Base-by-base conservation (phyloP, 352 stramenopile genomes). In the Paralagenidium karlingii region DNA sequence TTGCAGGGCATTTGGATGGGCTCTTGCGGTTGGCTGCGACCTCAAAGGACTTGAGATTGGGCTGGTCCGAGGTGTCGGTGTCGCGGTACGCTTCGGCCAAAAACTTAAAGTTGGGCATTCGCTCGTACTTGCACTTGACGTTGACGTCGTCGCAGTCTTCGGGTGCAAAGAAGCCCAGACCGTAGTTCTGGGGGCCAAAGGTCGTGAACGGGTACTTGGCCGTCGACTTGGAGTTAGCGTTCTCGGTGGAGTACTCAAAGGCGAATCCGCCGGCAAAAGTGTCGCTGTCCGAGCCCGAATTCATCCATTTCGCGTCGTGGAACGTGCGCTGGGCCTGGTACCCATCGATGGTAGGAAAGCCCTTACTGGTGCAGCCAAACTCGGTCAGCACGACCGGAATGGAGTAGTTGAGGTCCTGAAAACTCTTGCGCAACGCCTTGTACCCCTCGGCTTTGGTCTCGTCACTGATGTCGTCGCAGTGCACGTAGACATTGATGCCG, bases 211-310 rank as follows among this genome's bases (percentile, higher is more conserved):
- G 78, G 45, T 68, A 91, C 34, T 47, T 34, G 10, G 69, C 65
- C 2, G 56, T 51, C 8, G 47, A 37, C 30, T 73, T 71, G 1
- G 67, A 60, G 49, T 90, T 90, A 25, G 54, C 55, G 12, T 64
- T 61, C 42, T 94, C 80, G 2, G 75, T 91, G 20, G 67, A 82
- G 50, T 69, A 94, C 53, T 91, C 77, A 38, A 91, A 94, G 0
- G 49, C 80, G 21, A 89, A 84, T 13, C 75, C 75, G 5, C 75
- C 75, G 9, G 47, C 63, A 41, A 88, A 82, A 15, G 78, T 55
- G 8, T 71, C 27, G 6, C 57, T 55, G 40, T 79, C 81, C 25
- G 48, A 34, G 16, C 47, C 49, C 10, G 33, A 62, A 43, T 73
- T 58, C 13, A 88, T 26, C 66, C 68, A 88, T 0, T 51, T 53